Conservation (phyloP, 2,329 filamentous ascomycete species). For the Fusarium graminum region DNA sequence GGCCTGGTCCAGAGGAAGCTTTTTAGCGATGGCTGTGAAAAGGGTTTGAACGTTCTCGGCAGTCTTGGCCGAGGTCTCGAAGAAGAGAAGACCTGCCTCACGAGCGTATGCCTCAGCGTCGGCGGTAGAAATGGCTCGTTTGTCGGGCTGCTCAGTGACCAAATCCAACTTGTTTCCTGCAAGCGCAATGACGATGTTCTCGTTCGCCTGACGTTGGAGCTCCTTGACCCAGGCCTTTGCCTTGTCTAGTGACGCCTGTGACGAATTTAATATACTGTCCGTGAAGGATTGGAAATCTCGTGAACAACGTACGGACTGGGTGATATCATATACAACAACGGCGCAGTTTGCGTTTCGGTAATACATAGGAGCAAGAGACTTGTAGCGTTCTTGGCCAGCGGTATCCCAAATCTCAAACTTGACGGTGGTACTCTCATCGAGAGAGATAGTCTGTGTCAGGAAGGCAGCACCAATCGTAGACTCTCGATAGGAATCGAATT, state of each 20-base stretch:
- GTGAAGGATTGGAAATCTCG: background rate
- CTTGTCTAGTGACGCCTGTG: constrained; percentile 94
- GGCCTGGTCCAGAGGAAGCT: constrained; percentile 93
- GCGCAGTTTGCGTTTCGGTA: constrained; percentile 99
- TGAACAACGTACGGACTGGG: constrained; percentile 83
- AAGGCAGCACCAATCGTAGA: constrained; percentile 98
- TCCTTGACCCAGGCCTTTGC: constrained; percentile 99
- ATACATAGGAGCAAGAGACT: constrained; percentile 99
- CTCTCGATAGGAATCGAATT: constrained; percentile 98
- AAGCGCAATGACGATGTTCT: constrained; percentile 99
- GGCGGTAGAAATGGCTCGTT: constrained; percentile 88
- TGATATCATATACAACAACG: constrained; percentile 99
- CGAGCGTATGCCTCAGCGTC: constrained; percentile 96
- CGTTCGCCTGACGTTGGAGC: constrained; percentile 97
- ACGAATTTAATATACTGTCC: constrained; percentile 29
- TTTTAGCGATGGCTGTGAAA: constrained; percentile 98
- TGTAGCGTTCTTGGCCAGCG: constrained; percentile 98
- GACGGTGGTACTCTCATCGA: constrained; percentile 97
- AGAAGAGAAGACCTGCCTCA: constrained; percentile 95
- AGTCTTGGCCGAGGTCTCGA: constrained; percentile 98
- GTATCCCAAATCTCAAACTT: constrained; percentile 99
- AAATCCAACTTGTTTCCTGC: constrained; percentile 98
- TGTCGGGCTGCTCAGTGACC: constrained; percentile 93
- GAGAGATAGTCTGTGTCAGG: constrained; percentile 97
- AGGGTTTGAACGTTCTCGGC: constrained; percentile 95